Evolutionary conservation across 345 rosid species (phyloP), one percentile per base, ranked within the genome.

Genomic region (Iberis pinnata): DNA sequence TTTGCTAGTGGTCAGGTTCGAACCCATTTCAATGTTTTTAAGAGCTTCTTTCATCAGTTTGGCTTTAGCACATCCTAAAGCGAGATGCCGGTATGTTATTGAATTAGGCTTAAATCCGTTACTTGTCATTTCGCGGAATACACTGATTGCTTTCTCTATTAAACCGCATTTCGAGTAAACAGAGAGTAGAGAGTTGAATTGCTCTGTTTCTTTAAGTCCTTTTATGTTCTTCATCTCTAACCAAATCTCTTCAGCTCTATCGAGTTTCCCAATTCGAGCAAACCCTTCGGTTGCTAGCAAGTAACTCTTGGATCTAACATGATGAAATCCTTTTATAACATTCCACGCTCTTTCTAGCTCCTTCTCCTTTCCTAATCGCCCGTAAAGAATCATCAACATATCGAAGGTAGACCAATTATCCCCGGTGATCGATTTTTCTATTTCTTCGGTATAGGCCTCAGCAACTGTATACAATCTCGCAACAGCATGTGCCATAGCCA

Each of bases 361-460:
- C 49, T 70, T 81, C 57, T 15, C 77, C 75, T 88, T 84, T 6
- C 78, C 75, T 45, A 92, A 63, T 70, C 69, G 75, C 6, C 96
- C 96, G 29, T 81, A 84, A 36, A 84, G 58, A 35, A 88, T 84
- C 53, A 88, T 75, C 42, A 90, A 74, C 53, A 84, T 75, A 69
- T 92, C 95, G 2, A 88, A 76, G 0, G 88, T 92, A 8, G 95
- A 84, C 98, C 96, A 92, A 57, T 84, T 88, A 53, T 72, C 75
- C 47, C 93, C 96, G 0, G 79, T 79, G 55, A 75, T 68, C 55
- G 81, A 66, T 67, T 61, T 81, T 80, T 88, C 89, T 49, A 84
- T 73, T 45, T 76, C 84, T 72, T 87, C 93, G 3, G 81, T 80
- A 61, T 88, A 84, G 10, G 76, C 82, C 70, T 83, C 95, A 9